Evolutionary conservation across 495 filamentous ascomycete species (phyloP).

Genomic region (Hyphodiscus hymeniophilus): DNA sequence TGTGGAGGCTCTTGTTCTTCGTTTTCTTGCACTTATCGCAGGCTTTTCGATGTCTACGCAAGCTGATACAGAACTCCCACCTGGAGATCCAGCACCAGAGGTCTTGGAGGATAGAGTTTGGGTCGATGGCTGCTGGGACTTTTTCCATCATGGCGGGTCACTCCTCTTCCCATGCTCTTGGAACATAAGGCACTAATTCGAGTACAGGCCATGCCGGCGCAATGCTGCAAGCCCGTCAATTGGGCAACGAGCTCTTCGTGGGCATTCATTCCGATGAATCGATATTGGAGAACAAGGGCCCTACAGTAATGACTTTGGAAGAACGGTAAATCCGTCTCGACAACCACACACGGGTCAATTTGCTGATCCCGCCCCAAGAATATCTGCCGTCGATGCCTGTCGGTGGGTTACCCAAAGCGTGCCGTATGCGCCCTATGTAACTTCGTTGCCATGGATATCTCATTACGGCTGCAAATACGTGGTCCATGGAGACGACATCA

Average conservation of each 20-base stretch:
- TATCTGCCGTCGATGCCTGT: conserved; percentile 86
- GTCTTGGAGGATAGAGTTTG: conserved; percentile 71
- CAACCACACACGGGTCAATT: conserved; percentile 3
- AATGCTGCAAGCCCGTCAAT: conserved; percentile 81
- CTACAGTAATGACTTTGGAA: conserved; percentile 88
- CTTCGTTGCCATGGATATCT: conserved; percentile 83
- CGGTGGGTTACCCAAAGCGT: conserved; percentile 84
- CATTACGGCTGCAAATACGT: conserved; percentile 90
- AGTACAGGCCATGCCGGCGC: conserved; percentile 82
- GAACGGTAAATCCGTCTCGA: conserved; percentile 55
- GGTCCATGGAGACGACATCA: conserved; percentile 88
- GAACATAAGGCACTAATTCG: not conserved
- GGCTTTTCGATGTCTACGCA: conserved; percentile 3
- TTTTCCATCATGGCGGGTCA: conserved; percentile 81
- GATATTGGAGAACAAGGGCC: conserved; percentile 94
- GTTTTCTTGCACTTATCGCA: too few species aligned
- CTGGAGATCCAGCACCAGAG: conserved; percentile 24
- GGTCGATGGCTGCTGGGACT: conserved; percentile 99
- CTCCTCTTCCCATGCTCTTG: not conserved
- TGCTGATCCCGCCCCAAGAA: conserved; percentile 24
- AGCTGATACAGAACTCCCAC: conserved; percentile 6
- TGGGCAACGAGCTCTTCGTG: conserved; percentile 81
- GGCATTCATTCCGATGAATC: conserved; percentile 92
- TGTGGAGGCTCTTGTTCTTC: too few species aligned
- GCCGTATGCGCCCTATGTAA: conserved; percentile 89